Percentiles rank a stretch among this genome's conserved stretches.
Evolutionary conservation across 1,284 basidiomycete species (phyloP).

Genomic region (Mycena sp.): DNA sequence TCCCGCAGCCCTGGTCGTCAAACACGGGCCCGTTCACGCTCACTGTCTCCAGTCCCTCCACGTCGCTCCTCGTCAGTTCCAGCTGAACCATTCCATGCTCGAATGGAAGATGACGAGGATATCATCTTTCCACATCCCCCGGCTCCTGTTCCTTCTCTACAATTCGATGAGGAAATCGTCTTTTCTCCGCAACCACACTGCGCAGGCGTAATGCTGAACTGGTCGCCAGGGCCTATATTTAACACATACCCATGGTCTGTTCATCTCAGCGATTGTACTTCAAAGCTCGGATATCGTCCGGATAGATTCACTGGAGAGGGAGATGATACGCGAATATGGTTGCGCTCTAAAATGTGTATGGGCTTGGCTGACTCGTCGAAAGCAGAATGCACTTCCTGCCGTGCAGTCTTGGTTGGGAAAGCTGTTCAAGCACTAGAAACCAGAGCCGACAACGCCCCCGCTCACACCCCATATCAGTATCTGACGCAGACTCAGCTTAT

Average conservation of each 20-base stretch:
- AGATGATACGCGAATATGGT: not conserved
- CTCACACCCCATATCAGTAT: not conserved
- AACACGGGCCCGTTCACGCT: not conserved
- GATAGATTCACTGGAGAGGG: not conserved
- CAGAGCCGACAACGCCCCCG: not conserved
- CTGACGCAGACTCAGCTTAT: not conserved
- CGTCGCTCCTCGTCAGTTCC: too few relatives aligned
- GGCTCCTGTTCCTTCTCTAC: not conserved
- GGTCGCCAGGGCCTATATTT: not conserved
- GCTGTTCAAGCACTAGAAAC: not conserved
- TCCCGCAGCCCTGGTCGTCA: too few relatives aligned
- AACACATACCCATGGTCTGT: not conserved
- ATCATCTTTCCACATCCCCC: too few relatives aligned
- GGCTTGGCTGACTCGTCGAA: not conserved
- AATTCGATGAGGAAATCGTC: too few relatives aligned
- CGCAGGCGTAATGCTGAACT: not conserved
- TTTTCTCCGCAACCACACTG: not conserved
- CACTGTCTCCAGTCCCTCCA: not conserved
- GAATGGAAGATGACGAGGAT: too few relatives aligned
- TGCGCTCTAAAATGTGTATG: not conserved
- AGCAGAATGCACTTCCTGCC: not conserved
- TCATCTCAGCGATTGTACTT: not conserved
- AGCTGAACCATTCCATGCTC: too few relatives aligned
- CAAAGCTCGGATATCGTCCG: not conserved
- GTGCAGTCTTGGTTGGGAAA: not conserved